Evolutionary conservation across 352 stramenopile species (phyloP).

Genomic region (Phytophthora foliorum): DNA sequence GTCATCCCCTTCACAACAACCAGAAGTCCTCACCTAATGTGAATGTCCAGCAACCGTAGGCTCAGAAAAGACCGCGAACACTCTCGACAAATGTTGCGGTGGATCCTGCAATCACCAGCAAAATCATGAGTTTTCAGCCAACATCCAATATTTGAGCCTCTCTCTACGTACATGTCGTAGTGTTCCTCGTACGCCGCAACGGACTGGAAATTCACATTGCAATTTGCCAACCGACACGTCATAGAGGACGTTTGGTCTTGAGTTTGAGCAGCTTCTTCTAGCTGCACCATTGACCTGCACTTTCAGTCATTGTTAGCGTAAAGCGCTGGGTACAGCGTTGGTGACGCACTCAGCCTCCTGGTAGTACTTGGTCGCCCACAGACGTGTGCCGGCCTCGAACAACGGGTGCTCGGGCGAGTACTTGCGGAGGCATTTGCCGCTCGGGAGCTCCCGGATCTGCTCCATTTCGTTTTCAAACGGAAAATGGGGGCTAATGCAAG

Average conservation of each 20-base stretch:
- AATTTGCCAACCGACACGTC: conserved; percentile 56
- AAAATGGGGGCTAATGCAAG: not conserved
- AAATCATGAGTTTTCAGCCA: not conserved
- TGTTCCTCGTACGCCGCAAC: conserved; percentile 65
- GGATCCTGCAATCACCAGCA: conserved; percentile 24
- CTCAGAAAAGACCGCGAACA: conserved; percentile 64
- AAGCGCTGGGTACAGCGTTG: not conserved
- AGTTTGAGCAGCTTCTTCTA: conserved; percentile 16
- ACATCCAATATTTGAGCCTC: not conserved
- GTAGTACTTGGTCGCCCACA: conserved; percentile 60
- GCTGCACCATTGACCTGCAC: conserved; percentile 35
- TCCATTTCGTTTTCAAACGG: conserved; percentile 35
- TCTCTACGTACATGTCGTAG: conserved; percentile 62
- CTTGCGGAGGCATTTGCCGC: conserved; percentile 59
- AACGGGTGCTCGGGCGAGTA: conserved; percentile 63
- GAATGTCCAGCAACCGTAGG: conserved; percentile 60
- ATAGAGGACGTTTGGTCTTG: conserved; percentile 28
- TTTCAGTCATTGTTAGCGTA: conserved; percentile 1
- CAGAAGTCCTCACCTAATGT: conserved; percentile 44
- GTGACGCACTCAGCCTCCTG: conserved; percentile 36
- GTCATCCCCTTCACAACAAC: not conserved
- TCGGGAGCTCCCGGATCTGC: conserved; percentile 34
- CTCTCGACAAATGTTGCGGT: conserved; percentile 59
- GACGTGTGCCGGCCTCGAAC: conserved; percentile 54
- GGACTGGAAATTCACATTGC: conserved; percentile 55